Conservation (phyloP, 768 basidiomycete genomes). For the Boletus coccyginus region DNA sequence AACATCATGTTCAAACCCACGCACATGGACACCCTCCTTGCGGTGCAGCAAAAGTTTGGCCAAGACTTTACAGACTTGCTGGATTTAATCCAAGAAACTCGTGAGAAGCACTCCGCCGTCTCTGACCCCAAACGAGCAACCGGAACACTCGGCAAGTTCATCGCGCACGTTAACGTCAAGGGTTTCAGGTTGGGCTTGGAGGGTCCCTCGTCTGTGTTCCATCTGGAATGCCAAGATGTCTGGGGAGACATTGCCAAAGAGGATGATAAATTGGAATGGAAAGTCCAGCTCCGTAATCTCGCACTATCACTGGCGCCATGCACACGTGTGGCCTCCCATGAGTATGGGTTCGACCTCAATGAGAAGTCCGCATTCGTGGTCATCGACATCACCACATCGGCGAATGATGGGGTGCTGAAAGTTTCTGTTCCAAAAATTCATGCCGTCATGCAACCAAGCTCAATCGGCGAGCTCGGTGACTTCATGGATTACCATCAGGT, state of each 20-base stretch:
- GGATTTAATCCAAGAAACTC: slow-evolving; percentile 60
- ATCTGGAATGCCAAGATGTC: slow-evolving; percentile 74
- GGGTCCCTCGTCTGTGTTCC: slow-evolving; percentile 67
- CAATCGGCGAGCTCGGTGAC: slow-evolving; percentile 87
- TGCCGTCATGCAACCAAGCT: slow-evolving; percentile 92
- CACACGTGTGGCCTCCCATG: slow-evolving; percentile 32
- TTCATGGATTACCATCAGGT: slow-evolving; percentile 85
- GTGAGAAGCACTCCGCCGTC: slow-evolving; percentile 28
- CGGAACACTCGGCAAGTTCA: slow-evolving; percentile 35
- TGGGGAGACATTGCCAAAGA: slow-evolving; percentile 55
- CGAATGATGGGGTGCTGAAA: slow-evolving; percentile 40
- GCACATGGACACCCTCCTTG: slow-evolving; percentile 80
- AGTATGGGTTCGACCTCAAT: slow-evolving; percentile 50
- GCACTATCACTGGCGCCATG: slow-evolving; percentile 81
- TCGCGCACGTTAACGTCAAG: slow-evolving; percentile 60
- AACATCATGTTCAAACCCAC: slow-evolving; percentile 74
- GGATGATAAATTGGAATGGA: slow-evolving; percentile 53
- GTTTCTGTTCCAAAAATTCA: slow-evolving; percentile 73
- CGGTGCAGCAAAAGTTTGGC: slow-evolving; percentile 86
- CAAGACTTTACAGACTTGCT: slow-evolving; percentile 85
- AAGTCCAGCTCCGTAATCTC: slow-evolving; percentile 68
- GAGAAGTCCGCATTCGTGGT: slow-evolving; percentile 81
- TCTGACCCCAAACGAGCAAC: slow-evolving; percentile 5
- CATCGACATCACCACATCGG: slow-evolving; percentile 62
- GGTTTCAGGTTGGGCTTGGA: slow-evolving; percentile 82